A percentile compares a stretch with the other conserved stretches of the same genome.
Evolutionary conservation across 805 yeast genomes (phyloP).

Genomic region (Spathaspora passalidarum): DNA sequence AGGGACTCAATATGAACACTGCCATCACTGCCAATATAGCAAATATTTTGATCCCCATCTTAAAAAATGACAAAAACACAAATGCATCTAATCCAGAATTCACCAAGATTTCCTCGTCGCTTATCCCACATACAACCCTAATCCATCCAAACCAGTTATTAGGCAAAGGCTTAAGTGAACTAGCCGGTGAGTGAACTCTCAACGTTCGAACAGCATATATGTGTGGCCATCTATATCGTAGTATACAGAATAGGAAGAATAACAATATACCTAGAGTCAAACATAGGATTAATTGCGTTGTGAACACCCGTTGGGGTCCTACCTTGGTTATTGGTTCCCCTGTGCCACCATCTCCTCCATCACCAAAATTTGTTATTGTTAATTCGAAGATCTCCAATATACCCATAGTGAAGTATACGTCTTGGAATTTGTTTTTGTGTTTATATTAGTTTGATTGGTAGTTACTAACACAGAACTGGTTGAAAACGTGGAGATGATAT

Average conservation of each 20-base stretch:
- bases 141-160: constrained; percentile 72
- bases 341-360: neutral
- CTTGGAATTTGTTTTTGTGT: neutral
- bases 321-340: constrained; percentile 8
- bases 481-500: neutral
- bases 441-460: neutral
- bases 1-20: constrained; percentile 33
- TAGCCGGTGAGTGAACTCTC: constrained; percentile 34
- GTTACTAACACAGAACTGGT: neutral
- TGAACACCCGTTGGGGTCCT: constrained; percentile 51
- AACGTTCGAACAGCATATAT: constrained; percentile 55
- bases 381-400: neutral
- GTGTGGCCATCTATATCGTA: constrained; percentile 54
- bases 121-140: constrained; percentile 54
- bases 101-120: constrained; percentile 75
- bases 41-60: constrained; percentile 72
- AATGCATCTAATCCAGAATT: constrained; percentile 92
- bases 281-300: constrained; percentile 52
- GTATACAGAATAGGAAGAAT: constrained; percentile 47
- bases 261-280: constrained; percentile 43
- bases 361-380: neutral
- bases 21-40: constrained; percentile 63
- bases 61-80: constrained; percentile 41
- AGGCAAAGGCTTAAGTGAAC: constrained; percentile 41
- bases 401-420: neutral